A percentile compares a stretch with the other conserved stretches of the same genome.
phyloP scores from a whole-genome alignment of 2,329 filamentous ascomycete species.

The Pseudogymnoascus sp. region DNA sequence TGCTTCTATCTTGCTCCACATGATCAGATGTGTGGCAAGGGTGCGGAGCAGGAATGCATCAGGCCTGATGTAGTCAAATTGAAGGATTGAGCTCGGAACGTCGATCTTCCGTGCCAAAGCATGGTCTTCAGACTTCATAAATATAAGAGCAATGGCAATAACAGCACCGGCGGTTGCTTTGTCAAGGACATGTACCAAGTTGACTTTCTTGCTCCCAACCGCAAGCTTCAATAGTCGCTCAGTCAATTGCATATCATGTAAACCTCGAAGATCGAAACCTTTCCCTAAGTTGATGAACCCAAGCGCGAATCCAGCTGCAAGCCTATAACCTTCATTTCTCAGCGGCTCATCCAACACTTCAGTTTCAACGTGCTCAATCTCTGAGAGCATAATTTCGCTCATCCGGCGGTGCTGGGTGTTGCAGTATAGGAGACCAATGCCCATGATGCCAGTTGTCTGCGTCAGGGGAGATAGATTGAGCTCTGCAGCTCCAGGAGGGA shows the following conservation, averaged over 20 bases:
- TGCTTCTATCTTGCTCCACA: conserved; percentile 79
- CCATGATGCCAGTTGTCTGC: conserved; percentile 94
- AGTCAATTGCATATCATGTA: conserved; percentile 89
- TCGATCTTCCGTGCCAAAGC: conserved; percentile 86
- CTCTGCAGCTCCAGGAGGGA: conserved; percentile 86
- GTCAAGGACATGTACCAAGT: conserved; percentile 87
- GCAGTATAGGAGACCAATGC: conserved; percentile 88
- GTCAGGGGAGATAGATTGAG: conserved; percentile 87
- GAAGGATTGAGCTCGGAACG: conserved; percentile 78
- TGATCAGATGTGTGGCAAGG: conserved; percentile 79
- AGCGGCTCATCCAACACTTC: conserved; percentile 78
- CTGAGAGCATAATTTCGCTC: conserved; percentile 98
- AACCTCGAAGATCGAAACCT: conserved; percentile 75
- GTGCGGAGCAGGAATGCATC: conserved; percentile 88
- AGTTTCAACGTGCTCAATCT: conserved; percentile 78
- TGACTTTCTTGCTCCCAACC: conserved; percentile 81
- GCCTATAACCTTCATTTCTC: conserved; percentile 89
- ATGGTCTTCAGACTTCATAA: conserved; percentile 91
- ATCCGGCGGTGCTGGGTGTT: conserved; percentile 94
- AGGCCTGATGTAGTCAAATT: conserved; percentile 92
- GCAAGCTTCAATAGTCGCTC: conserved; percentile 81
- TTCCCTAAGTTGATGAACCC: conserved; percentile 93
- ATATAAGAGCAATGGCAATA: conserved; percentile 82
- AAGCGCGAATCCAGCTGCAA: conserved; percentile 87
- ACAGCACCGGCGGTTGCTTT: conserved; percentile 90